Evolutionary conservation across 2,329 filamentous ascomycete genomes (phyloP).

Genomic region (Penicillium palitans): DNA sequence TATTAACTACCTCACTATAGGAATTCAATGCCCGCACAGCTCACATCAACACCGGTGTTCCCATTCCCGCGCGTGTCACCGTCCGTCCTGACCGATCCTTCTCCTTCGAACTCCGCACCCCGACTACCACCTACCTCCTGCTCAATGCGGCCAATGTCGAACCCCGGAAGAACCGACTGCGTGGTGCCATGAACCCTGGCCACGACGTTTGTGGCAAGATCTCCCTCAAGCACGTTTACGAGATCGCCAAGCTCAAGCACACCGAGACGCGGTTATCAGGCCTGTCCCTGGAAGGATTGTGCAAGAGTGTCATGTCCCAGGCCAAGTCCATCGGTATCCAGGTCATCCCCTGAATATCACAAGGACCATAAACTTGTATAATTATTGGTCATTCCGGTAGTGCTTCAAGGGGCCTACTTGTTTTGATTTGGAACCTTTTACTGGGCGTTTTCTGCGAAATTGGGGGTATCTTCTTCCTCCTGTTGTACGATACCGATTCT

Average conservation of each 20-base stretch:
- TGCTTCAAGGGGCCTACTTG: not conserved
- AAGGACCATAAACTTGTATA: conserved; percentile 6
- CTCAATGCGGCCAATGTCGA: conserved; percentile 78
- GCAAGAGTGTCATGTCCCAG: conserved; percentile 71
- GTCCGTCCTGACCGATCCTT: conserved; percentile 93
- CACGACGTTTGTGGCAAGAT: conserved; percentile 79
- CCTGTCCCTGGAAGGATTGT: conserved; percentile 67
- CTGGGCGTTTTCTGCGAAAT: conserved; percentile 27
- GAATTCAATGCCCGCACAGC: conserved; percentile 96
- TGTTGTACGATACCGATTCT: conserved; percentile 25
- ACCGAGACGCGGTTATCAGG: conserved; percentile 72
- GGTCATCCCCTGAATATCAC: conserved; percentile 59
- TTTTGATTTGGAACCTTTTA: conserved; percentile 10
- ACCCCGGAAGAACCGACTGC: conserved; percentile 68
- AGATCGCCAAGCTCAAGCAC: conserved; percentile 97
- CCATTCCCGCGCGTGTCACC: conserved; percentile 85
- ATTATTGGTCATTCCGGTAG: conserved; percentile 3
- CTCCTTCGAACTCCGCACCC: conserved; percentile 88
- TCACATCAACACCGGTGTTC: conserved; percentile 77
- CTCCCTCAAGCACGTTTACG: conserved; percentile 92
- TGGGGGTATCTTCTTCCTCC: conserved; percentile 11
- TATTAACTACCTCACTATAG: conserved; percentile 49
- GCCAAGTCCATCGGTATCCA: conserved; percentile 73
- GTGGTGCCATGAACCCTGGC: conserved; percentile 72
- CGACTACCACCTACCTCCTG: conserved; percentile 88